Evolutionary conservation across 2,329 filamentous ascomycete species (phyloP), one percentile per base, ranked within the genome.

Genomic region (Trichoderma koningiopsis): DNA sequence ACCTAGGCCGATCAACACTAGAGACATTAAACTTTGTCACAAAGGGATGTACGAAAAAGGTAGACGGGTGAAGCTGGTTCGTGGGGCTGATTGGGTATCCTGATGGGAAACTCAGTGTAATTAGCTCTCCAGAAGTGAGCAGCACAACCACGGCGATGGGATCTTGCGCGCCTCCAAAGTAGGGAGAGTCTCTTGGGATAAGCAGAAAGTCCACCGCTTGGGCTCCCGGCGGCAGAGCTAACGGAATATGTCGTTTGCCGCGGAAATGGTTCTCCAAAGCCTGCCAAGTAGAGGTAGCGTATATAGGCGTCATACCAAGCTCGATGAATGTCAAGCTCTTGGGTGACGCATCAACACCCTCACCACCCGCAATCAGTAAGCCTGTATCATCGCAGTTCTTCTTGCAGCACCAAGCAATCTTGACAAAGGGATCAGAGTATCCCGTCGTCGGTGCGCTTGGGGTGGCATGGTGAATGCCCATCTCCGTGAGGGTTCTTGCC

Each of bases 371-470:
- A 68, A 99, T 86, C 49, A 99, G 81, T 29, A 99, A 84, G 1
- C 90, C 95, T 22, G 94, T 98, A 75, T 99, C 95, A 75, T 99
- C 96, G 0, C 94, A 91, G 76, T 98, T 97, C 70, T 90, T 86
- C 78, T 97, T 97, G 69, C 93, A 95, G 80, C 96, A 99, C 96
- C 96, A 99, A 1, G 90, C 87, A 68, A 98, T 89, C 71, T 89
- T 90, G 71, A 88, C 88, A 70, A 95, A 91, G 0, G 93, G 93
- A 68, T 92, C 91, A 71, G 92, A 91, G 16, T 91, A 80, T 19
- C 85, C 84, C 53, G 89, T 82, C 0, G 83, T 84, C 1, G 84
- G 84, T 4, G 85, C 80, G 0, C 81, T 74, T 16, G 83, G 78
- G 0, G 85, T 84, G 2, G 91, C 89, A 71, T 90, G 87, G 73